Evolutionary conservation across 2,329 filamentous ascomycete species (phyloP).

Genomic region (Colletotrichum aenigma): DNA sequence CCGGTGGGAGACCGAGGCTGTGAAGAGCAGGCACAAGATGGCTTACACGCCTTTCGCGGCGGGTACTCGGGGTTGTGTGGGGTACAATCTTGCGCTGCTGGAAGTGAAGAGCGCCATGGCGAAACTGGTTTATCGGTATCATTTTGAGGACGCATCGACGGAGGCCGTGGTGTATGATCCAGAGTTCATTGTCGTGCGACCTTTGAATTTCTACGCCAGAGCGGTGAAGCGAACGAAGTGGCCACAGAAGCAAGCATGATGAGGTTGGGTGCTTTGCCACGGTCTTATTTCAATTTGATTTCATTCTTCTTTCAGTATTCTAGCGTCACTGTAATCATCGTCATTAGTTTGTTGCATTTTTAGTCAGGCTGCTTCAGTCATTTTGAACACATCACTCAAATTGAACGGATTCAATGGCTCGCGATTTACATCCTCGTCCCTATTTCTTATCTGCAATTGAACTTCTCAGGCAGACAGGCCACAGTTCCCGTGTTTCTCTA

Average conservation of each 20-base stretch:
- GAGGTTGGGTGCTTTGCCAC: not conserved
- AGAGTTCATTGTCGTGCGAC: slow-evolving; percentile 22
- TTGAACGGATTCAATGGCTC: not conserved
- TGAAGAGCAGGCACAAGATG: not conserved
- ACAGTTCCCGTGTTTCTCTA: rapidly evolving
- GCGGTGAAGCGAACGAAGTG: not conserved
- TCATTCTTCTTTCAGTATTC: rapidly evolving
- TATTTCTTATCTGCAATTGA: not conserved
- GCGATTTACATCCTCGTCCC: not conserved
- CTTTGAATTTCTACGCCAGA: slow-evolving; percentile 25
- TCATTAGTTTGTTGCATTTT: rapidly evolving
- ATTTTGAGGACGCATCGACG: slow-evolving; percentile 21
- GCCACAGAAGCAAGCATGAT: not conserved
- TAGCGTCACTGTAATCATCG: not conserved
- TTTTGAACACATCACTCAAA: not conserved
- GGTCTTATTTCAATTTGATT: not conserved
- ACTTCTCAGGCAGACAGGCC: not conserved
- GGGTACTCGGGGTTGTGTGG: not conserved
- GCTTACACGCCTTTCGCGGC: slow-evolving; percentile 1
- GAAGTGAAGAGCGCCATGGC: slow-evolving; percentile 3
- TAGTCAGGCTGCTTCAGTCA: not conserved
- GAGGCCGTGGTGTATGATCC: slow-evolving; percentile 23
- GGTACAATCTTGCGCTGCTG: not conserved
- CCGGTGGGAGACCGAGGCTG: not conserved
- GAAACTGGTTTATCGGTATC: slow-evolving; percentile 9